Evolutionary conservation across 345 rosid species (phyloP).

Genomic region (Camelina laxa): DNA sequence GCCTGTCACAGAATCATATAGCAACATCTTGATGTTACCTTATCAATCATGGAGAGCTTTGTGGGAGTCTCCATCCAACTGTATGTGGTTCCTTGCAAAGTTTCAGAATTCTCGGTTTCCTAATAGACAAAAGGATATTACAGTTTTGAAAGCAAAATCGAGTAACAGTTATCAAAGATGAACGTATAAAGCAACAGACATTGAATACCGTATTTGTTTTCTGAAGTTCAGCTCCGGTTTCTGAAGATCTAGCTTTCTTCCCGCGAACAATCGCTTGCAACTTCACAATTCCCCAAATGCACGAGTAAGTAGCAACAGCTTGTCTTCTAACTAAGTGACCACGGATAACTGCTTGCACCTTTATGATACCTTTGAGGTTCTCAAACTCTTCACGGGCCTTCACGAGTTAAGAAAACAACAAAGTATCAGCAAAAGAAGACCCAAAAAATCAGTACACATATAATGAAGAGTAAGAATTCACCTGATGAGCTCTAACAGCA

Average conservation of each 20-base stretch:
- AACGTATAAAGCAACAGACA: not conserved
- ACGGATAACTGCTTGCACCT: conserved; percentile 75
- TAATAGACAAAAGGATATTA: conserved; percentile 33
- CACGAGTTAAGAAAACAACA: conserved; percentile 4
- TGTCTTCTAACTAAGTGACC: conserved; percentile 88
- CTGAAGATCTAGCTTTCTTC: conserved; percentile 54
- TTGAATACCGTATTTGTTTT: conserved; percentile 35
- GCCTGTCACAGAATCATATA: not conserved
- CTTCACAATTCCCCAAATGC: conserved; percentile 66
- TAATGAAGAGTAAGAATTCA: conserved; percentile 38
- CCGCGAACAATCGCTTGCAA: conserved; percentile 71
- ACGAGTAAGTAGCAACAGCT: conserved; percentile 73
- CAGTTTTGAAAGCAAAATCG: not conserved
- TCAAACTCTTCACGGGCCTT: conserved; percentile 70
- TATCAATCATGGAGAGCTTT: conserved; percentile 56
- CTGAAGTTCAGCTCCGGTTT: conserved; percentile 46
- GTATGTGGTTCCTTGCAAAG: conserved; percentile 41
- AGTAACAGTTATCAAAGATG: not conserved
- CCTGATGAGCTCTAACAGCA: conserved; percentile 78
- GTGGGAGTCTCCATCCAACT: conserved; percentile 47
- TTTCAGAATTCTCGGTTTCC: conserved; percentile 47
- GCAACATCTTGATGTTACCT: conserved; percentile 50
- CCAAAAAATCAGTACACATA: not conserved
- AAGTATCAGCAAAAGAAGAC: conserved; percentile 9
- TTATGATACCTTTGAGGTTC: conserved; percentile 61